Percentiles rank a stretch among this genome's conserved stretches.
Conservation (phyloP, 805 yeast genomes). For the Wickerhamomyces silvicola region DNA sequence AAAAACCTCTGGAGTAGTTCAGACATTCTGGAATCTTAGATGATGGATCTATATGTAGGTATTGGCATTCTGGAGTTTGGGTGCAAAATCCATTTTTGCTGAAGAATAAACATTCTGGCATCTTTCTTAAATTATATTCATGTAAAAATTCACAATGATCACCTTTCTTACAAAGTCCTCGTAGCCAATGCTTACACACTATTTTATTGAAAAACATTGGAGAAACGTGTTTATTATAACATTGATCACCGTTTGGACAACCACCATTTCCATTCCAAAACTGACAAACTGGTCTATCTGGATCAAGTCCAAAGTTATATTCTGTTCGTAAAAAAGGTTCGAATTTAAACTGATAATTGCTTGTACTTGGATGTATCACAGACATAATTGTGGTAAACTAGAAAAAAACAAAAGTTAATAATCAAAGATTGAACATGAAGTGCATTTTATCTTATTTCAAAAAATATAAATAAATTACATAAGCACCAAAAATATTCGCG, state of each 20-base stretch:
- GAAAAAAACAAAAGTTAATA: not conserved
- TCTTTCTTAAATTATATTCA: slow-evolving; percentile 86
- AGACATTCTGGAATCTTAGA: slow-evolving; percentile 83
- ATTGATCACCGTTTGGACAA: slow-evolving; percentile 81
- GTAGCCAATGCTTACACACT: slow-evolving; percentile 97
- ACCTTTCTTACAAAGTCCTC: slow-evolving; percentile 95
- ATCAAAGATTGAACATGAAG: not conserved
- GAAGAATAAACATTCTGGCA: slow-evolving; percentile 94
- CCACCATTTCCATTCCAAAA: slow-evolving; percentile 57
- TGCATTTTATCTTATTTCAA: no score
- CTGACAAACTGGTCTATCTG: slow-evolving; percentile 84
- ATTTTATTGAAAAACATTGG: slow-evolving; percentile 65
- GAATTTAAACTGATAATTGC: slow-evolving; percentile 50
- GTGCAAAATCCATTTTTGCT: slow-evolving; percentile 79
- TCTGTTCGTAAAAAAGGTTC: slow-evolving; percentile 80
- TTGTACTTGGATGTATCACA: slow-evolving; percentile 33
- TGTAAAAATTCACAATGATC: slow-evolving; percentile 95
- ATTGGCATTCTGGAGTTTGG: slow-evolving; percentile 90
- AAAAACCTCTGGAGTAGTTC: slow-evolving; percentile 81
- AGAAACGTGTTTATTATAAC: slow-evolving; percentile 81
- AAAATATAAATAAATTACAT: no score
- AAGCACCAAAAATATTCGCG: slow-evolving; percentile 13
- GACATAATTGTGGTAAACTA: slow-evolving; percentile 22
- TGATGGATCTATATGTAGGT: slow-evolving; percentile 85
- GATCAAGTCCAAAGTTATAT: slow-evolving; percentile 76